phyloP scores from a whole-genome alignment of 2,329 filamentous ascomycete genomes.

The Ophiostoma sp. region DNA sequence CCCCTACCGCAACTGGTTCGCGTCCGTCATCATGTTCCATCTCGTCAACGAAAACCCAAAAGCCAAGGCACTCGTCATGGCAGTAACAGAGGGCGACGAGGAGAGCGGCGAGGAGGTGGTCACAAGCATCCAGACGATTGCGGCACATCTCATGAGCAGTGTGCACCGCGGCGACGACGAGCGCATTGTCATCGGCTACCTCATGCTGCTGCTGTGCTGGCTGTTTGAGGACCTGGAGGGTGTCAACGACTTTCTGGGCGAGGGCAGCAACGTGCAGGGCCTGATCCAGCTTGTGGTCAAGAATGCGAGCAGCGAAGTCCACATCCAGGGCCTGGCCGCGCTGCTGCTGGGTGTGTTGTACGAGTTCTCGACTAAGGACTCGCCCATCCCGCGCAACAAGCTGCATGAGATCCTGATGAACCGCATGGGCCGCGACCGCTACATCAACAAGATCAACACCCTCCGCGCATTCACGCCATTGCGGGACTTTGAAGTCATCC shows the following conservation, averaged over 20 bases:
- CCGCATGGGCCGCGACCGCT: conserved; percentile 77
- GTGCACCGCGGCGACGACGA: conserved; percentile 72
- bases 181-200: conserved; percentile 73
- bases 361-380: conserved; percentile 97
- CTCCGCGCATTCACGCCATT: conserved; percentile 73
- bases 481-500: conserved; percentile 82
- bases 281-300: conserved; percentile 68
- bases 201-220: conserved; percentile 86
- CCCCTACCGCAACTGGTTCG: conserved; percentile 86
- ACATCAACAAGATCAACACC: conserved; percentile 73
- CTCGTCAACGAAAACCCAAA: conserved; percentile 73
- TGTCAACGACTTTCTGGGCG: conserved; percentile 86
- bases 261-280: conserved; percentile 87
- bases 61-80: conserved; percentile 74
- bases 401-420: conserved; percentile 73
- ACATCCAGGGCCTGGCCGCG: conserved; percentile 77
- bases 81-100: conserved; percentile 82
- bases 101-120: conserved; percentile 89
- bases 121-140: conserved; percentile 83
- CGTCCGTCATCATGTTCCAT: conserved; percentile 79
- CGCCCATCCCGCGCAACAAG: conserved; percentile 74
- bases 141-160: conserved; percentile 77
- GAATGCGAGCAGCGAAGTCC: conserved; percentile 55
- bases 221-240: conserved; percentile 87
- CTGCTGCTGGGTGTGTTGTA: conserved; percentile 84